A percentile compares a stretch with the other conserved stretches of the same genome.
Conservation (phyloP, 352 stramenopile genomes). For the Pythium inflatum region DNA sequence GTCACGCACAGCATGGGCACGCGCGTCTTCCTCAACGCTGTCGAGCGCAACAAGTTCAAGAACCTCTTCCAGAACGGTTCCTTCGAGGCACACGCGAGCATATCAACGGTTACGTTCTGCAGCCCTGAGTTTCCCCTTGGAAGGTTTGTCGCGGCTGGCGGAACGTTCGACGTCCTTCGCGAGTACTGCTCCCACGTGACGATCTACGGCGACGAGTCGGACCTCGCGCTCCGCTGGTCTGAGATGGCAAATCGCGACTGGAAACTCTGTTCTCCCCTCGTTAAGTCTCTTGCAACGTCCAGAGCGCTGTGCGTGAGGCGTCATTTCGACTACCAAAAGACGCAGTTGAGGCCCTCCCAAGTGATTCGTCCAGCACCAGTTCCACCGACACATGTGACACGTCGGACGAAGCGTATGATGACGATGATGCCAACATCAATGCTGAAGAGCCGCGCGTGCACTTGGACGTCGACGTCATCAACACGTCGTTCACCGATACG, state of each 20-base stretch:
- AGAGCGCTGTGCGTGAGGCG: not conserved
- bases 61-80: constrained; percentile 47
- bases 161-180: constrained; percentile 44
- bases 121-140: constrained; percentile 63
- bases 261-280: not conserved
- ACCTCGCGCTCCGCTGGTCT: constrained; percentile 18
- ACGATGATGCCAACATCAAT: no score
- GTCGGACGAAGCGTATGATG: not conserved
- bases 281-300: constrained; percentile 13
- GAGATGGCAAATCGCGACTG: constrained; percentile 20
- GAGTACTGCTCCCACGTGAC: constrained; percentile 52
- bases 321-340: no score
- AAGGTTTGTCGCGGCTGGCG: constrained; percentile 45
- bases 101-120: constrained; percentile 26
- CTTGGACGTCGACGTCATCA: constrained; percentile 87
- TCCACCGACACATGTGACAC: no score
- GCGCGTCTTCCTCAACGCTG: constrained; percentile 56
- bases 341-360: no score
- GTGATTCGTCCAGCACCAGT: no score
- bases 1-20: constrained; percentile 74
- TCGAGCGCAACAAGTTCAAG: constrained; percentile 53
- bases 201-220: constrained; percentile 52
- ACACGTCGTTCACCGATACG: constrained; percentile 87
- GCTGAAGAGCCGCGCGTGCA: no score
- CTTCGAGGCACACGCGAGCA: not conserved